These are phyloP conservation scores for Mucor indicus DNA, from an alignment of 371 early-diverging fungal genomes.

Conservation along the genomic window DNA sequence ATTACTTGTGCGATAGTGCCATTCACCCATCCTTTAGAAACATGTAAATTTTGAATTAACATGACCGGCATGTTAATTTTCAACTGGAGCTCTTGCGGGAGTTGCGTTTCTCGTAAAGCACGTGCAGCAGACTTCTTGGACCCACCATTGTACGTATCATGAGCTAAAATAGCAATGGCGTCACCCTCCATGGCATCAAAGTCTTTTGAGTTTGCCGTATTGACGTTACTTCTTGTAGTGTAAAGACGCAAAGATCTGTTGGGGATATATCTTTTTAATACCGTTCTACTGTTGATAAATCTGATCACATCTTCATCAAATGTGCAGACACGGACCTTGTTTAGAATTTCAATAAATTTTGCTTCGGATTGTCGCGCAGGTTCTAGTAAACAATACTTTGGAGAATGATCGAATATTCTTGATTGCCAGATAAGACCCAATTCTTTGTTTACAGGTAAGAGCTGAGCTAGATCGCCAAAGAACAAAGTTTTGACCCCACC, in stretches of 20 bases:
- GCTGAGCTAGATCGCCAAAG: slow-evolving; percentile 1
- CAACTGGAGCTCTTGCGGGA: neutral
- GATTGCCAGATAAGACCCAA: neutral
- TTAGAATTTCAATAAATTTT: no score
- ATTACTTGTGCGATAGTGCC: neutral
- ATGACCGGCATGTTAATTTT: slow-evolving; percentile 1
- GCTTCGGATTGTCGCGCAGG: no score
- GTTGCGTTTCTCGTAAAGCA: neutral
- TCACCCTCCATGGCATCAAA: no score
- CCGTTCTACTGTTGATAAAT: no score
- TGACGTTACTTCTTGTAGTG: no score
- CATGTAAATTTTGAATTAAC: neutral
- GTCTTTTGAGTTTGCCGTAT: no score
- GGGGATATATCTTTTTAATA: no score
- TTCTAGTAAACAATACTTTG: slow-evolving; percentile 13
- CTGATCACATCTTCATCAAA: no score
- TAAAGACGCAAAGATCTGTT: no score
- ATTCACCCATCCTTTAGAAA: neutral
- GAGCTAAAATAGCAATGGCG: neutral
- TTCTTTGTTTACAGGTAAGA: neutral
- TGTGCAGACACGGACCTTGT: no score
- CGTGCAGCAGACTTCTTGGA: neutral
- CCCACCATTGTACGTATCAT: neutral
- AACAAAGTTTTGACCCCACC: slow-evolving; percentile 1
- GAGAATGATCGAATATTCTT: slow-evolving; percentile 3